These are phyloP conservation scores for Apiotrichum veenhuisii DNA, from an alignment of 1,284 basidiomycete species.

Conservation along the genomic window DNA sequence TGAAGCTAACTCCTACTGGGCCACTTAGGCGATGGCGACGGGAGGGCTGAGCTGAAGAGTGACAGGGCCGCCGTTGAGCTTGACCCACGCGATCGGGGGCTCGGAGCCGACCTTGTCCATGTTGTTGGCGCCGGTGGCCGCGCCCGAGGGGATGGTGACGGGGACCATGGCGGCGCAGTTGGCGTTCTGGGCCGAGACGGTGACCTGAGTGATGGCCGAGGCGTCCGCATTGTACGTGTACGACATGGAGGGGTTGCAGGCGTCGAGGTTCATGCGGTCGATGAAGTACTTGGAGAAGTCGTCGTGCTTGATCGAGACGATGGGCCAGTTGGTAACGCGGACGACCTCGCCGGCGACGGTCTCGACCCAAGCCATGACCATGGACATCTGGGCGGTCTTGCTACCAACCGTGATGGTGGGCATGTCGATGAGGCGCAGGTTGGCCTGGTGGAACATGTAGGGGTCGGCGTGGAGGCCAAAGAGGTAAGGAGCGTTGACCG, in stretches of 20 bases:
- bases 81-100: constrained; percentile 13
- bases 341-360: constrained; percentile 1
- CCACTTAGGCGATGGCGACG: constrained; percentile 21
- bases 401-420: constrained; percentile 5
- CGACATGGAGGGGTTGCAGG: neutral
- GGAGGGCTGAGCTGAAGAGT: constrained; percentile 1
- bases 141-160: constrained; percentile 8
- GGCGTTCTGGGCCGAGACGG: constrained; percentile 1
- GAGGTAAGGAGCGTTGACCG: constrained; percentile 6
- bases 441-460: constrained; percentile 19
- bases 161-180: constrained; percentile 5
- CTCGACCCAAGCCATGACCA: constrained; percentile 16
- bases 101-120: constrained; percentile 6
- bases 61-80: constrained; percentile 1
- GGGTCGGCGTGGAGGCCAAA: constrained; percentile 8
- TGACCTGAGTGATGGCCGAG: neutral
- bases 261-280: constrained; percentile 9
- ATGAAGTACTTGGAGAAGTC: constrained; percentile 10
- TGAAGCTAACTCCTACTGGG: too few relatives aligned
- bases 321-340: constrained; percentile 15
- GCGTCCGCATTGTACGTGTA: neutral
- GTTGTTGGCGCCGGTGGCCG: neutral
- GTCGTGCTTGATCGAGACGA: constrained; percentile 6
- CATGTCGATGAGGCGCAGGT: constrained; percentile 10
- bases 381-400: constrained; percentile 11